phyloP scores from a whole-genome alignment of 345 rosid species.

The Kandelia obovata region DNA sequence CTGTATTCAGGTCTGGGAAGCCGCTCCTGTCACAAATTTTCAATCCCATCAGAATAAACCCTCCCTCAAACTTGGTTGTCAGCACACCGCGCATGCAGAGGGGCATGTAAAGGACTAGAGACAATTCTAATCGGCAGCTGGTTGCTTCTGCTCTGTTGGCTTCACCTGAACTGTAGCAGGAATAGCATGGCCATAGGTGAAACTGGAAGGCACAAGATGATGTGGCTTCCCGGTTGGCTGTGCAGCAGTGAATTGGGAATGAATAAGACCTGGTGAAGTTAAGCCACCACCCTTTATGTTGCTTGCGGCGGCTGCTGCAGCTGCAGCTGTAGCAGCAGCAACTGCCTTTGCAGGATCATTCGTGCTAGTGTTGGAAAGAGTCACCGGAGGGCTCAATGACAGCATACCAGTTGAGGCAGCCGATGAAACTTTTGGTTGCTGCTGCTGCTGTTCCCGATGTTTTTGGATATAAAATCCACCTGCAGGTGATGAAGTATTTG shows the following conservation, averaged over 20 bases:
- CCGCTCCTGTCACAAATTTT: constrained; percentile 3
- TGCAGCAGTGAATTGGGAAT: constrained; percentile 42
- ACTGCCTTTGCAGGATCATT: constrained; percentile 77
- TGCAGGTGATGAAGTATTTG: constrained; percentile 32
- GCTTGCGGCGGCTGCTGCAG: constrained; percentile 36
- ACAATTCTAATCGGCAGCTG: constrained; percentile 65
- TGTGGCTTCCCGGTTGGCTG: constrained; percentile 58
- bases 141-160: constrained; percentile 82
- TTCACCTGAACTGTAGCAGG: constrained; percentile 67
- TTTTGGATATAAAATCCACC: constrained; percentile 63
- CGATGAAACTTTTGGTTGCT: constrained; percentile 41
- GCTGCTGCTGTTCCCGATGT: constrained; percentile 57
- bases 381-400: constrained; percentile 47
- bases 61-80: no score
- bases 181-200: constrained; percentile 51
- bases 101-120: constrained; percentile 7
- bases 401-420: constrained; percentile 47
- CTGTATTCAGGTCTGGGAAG: constrained; percentile 8
- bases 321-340: constrained; percentile 23
- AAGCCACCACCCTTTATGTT: constrained; percentile 70
- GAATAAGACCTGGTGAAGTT: constrained; percentile 42
- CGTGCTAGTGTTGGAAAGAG: constrained; percentile 34
- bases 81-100: neutral
- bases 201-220: constrained; percentile 60
- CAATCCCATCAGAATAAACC: constrained; percentile 1